phyloP scores from a whole-genome alignment of 495 filamentous ascomycete genomes.

The Trichoderma asperelloides region DNA sequence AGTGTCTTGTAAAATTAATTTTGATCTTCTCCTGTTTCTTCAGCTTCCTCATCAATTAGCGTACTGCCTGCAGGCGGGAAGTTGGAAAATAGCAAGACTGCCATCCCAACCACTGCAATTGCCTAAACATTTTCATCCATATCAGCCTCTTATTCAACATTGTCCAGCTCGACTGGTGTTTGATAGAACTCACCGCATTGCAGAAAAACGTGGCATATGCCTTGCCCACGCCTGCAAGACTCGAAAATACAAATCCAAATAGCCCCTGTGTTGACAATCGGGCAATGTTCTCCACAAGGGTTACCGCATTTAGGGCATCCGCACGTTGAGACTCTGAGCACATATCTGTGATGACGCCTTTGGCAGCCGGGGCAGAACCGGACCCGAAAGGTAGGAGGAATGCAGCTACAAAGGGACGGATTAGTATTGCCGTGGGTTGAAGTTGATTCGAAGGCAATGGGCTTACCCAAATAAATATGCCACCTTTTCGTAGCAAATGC shows the following conservation, averaged over 20 bases:
- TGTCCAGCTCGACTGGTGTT: not conserved
- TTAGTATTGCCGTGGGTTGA: not conserved
- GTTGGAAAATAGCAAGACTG: constrained; percentile 35
- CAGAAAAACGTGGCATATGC: constrained; percentile 43
- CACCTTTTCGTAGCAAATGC: constrained; percentile 40
- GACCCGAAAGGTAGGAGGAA: constrained; percentile 46
- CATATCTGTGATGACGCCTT: constrained; percentile 50
- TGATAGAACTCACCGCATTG: constrained; percentile 38
- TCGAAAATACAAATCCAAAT: constrained; percentile 46
- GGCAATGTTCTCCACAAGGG: constrained; percentile 46
- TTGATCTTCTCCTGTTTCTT: constrained; percentile 8
- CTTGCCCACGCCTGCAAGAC: constrained; percentile 38
- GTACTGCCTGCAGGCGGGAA: constrained; percentile 38
- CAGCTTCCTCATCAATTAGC: constrained; percentile 27
- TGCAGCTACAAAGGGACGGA: constrained; percentile 21
- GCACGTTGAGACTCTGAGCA: constrained; percentile 35
- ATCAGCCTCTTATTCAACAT: not conserved
- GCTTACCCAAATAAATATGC: constrained; percentile 46
- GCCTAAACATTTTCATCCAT: constrained; percentile 19
- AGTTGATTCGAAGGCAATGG: not conserved
- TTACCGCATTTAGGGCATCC: constrained; percentile 48
- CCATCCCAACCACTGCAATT: constrained; percentile 37
- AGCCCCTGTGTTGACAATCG: constrained; percentile 41
- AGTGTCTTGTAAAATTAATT: not conserved
- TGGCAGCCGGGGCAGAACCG: constrained; percentile 46